Conservation (phyloP, 1,284 basidiomycete species). For the Papiliotrema fonsecae region DNA sequence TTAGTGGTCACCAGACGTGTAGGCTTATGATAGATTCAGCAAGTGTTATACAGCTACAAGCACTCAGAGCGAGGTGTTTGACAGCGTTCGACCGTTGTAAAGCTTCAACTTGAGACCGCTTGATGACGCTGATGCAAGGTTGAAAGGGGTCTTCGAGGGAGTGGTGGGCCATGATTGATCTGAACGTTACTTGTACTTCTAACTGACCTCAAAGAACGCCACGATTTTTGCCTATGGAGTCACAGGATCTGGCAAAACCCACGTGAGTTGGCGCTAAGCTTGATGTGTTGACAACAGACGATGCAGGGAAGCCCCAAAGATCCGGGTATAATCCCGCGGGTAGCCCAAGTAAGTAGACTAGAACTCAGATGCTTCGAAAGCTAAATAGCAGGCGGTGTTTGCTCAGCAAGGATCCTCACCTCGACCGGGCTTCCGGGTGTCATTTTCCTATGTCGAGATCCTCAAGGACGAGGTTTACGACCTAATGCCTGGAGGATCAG, state of each 20-base stretch:
- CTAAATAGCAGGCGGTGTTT: slow-evolving; percentile 53
- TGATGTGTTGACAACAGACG: slow-evolving; percentile 52
- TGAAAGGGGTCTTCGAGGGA: slow-evolving; percentile 23
- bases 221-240: slow-evolving; percentile 37
- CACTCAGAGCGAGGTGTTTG: slow-evolving; percentile 27
- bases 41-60: slow-evolving; percentile 17
- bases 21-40: slow-evolving; percentile 14
- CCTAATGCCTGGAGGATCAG: background rate
- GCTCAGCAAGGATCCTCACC: too few relatives aligned
- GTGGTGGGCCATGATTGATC: slow-evolving; percentile 12
- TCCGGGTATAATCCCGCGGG: slow-evolving; percentile 73
- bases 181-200: background rate
- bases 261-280: slow-evolving; percentile 17
- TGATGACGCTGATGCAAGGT: slow-evolving; percentile 5
- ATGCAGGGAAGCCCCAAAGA: slow-evolving; percentile 69
- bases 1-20: too few relatives aligned
- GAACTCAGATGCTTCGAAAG: too few relatives aligned
- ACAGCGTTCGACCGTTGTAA: slow-evolving; percentile 22
- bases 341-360: slow-evolving; percentile 56
- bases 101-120: slow-evolving; percentile 2
- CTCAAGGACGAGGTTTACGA: background rate
- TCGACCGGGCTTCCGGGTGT: too few relatives aligned
- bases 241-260: slow-evolving; percentile 40
- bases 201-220: slow-evolving; percentile 19
- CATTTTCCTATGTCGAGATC: background rate